Conservation (phyloP, 2,329 filamentous ascomycete genomes). For the Spiromastix sp. region DNA sequence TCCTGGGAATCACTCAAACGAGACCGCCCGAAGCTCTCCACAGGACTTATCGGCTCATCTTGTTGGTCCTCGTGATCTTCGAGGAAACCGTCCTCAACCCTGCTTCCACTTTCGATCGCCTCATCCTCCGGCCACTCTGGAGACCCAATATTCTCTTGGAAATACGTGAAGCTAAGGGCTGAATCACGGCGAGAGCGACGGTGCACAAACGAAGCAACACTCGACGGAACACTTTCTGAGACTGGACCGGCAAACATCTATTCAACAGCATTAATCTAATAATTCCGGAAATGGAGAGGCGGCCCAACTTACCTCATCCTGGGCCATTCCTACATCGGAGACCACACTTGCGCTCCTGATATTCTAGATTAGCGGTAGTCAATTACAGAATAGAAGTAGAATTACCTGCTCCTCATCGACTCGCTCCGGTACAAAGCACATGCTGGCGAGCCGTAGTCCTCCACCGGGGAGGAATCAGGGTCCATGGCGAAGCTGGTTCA, state of each 20-base stretch:
- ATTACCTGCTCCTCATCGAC: conserved; percentile 31
- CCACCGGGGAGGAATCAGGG: no score
- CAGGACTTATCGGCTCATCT: conserved; percentile 5
- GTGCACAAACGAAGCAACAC: conserved; percentile 82
- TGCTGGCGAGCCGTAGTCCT: no score
- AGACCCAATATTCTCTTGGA: conserved; percentile 59
- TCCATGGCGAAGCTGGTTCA: no score
- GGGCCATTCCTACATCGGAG: conserved; percentile 97
- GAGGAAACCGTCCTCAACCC: conserved; percentile 21
- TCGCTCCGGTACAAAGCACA: conserved; percentile 7
- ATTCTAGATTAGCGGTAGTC: background rate
- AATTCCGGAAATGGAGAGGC: conserved; percentile 3
- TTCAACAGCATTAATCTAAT: conserved; percentile 11
- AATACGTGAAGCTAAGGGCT: conserved; percentile 80
- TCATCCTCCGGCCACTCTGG: conserved; percentile 43
- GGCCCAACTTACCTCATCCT: conserved; percentile 61
- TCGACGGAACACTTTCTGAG: conserved; percentile 91
- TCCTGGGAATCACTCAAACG: conserved; percentile 37
- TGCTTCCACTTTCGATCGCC: conserved; percentile 29
- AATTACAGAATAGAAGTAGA: conserved; percentile 7
- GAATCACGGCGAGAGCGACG: conserved; percentile 73
- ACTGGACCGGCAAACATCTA: conserved; percentile 81
- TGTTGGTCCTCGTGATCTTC: conserved; percentile 19
- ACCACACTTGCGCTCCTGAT: conserved; percentile 53
- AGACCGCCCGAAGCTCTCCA: conserved; percentile 12